These are phyloP conservation scores for Pseudozyma flocculosa DNA, from an alignment of 1,284 basidiomycete species.

Conservation along the genomic window DNA sequence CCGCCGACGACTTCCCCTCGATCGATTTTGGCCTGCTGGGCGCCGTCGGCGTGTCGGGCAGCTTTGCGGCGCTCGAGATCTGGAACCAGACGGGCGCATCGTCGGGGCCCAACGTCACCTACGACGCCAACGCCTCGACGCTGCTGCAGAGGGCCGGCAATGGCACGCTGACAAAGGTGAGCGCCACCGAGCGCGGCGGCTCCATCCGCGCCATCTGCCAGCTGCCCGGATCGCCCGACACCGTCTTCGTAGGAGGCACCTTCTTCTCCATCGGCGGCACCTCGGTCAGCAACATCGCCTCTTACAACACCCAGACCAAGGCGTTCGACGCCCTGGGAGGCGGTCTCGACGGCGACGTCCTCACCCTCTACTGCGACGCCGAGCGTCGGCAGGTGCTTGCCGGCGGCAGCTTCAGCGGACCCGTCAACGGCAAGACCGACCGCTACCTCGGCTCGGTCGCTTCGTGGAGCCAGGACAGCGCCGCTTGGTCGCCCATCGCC, in stretches of 20 bases:
- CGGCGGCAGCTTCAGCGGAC: conserved; percentile 73
- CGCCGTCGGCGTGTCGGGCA: conserved; percentile 46
- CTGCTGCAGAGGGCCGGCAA: conserved; percentile 45
- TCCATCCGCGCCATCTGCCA: conserved; percentile 55
- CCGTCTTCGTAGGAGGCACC: conserved; percentile 56
- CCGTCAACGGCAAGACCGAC: conserved; percentile 38
- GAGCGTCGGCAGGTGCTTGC: conserved; percentile 74
- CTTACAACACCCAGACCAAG: conserved; percentile 34
- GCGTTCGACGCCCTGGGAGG: conserved; percentile 30
- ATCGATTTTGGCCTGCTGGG: conserved; percentile 54
- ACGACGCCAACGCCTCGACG: conserved; percentile 38
- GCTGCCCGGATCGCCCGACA: conserved; percentile 24
- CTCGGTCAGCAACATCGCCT: conserved; percentile 44
- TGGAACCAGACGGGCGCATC: conserved; percentile 40
- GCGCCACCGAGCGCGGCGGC: conserved; percentile 53
- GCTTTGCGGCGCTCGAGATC: conserved; percentile 46
- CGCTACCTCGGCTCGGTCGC: conserved; percentile 70
- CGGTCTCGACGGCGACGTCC: conserved; percentile 67
- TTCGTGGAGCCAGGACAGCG: conserved; percentile 70
- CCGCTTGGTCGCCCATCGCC: conserved; percentile 72
- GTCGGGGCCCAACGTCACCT: conserved; percentile 29
- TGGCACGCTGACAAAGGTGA: conserved; percentile 49
- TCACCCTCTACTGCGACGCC: conserved; percentile 78
- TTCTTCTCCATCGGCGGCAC: conserved; percentile 52
- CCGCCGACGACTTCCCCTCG: conserved; percentile 29